Evolutionary conservation across 2,329 filamentous ascomycete genomes (phyloP).

Genomic region (Calcarisporium arbuscula): DNA sequence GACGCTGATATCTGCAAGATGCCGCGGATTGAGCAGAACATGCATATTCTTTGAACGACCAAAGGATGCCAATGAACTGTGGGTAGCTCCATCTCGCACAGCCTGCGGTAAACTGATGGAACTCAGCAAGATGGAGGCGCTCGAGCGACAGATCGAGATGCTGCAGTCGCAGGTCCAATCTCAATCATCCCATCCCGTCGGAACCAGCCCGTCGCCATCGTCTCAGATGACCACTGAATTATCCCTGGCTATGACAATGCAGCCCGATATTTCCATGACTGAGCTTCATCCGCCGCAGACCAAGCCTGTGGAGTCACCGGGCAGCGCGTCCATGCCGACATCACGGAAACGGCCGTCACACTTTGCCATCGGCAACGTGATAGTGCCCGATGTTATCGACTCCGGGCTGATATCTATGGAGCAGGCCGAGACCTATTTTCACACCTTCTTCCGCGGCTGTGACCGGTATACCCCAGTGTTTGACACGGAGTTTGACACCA

Average conservation of each 20-base stretch:
- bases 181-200: neutral
- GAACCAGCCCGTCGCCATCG: neutral
- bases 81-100: constrained; percentile 1
- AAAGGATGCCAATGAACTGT: constrained; percentile 16
- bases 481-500: constrained; percentile 30
- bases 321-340: neutral
- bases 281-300: neutral
- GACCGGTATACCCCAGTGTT: constrained; percentile 21
- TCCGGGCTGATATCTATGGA: constrained; percentile 14
- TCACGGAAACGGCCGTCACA: constrained; percentile 8
- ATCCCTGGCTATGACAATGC: neutral
- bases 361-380: constrained; percentile 9
- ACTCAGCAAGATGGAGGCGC: constrained; percentile 14
- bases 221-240: neutral
- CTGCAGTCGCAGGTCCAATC: constrained; percentile 9
- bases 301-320: constrained; percentile 1
- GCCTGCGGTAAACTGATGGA: neutral
- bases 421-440: constrained; percentile 16
- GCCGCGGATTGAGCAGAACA: constrained; percentile 13
- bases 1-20: constrained; percentile 10
- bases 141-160: constrained; percentile 9
- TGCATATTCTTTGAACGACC: constrained; percentile 17
- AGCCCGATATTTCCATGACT: neutral
- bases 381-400: constrained; percentile 14
- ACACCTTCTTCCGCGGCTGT: constrained; percentile 20